Evolutionary conservation across 1,284 basidiomycete genomes (phyloP), one percentile per base, ranked within the genome.

Genomic region (Rhodotorula sp.): DNA sequence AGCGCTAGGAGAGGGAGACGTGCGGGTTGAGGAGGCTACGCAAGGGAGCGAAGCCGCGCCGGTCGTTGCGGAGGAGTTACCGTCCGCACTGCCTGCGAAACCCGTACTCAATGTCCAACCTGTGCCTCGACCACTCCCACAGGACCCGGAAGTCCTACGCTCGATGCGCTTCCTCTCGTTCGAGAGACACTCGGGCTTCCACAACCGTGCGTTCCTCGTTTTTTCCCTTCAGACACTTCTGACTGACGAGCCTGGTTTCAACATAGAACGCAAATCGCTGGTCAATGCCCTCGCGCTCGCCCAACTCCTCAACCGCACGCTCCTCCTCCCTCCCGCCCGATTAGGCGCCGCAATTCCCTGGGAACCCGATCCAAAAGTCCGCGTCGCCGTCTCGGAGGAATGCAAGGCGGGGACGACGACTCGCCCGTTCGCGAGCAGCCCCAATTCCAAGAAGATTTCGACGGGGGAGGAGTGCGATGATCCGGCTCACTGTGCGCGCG

Each of bases 101-200:
- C 28, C 16, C 10, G 13, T 15, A 2, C 20, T 68, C 18, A 71
- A 71, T 40, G 64, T 72, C 20, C 48, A 60, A n/a, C 67, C 70
- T 1, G 4, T 44, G 1, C 54, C 60, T 20, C 37, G 67, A 11
- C 54, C 47, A 10, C 64, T 62, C 20, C 59, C 64, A 1, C 34
- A 28, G 0, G 64, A 71, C 44, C 53, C 53, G 7, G 22, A 15
- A 11, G 30, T 57, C 15, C 34, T 34, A 18, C n/a, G 40, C 30
- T 22, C 46, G 48, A 58, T 40, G 60, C 34, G 56, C 44, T 73
- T 64, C 30, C 54, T 73, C 28, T 53, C 68, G 2, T 73, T 60
- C 59, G 66, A 73, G 47, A 66, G 61, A 53, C 71, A 73, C 47
- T 67, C 64, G 2, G 71, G 71, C 9, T 73, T 73, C 51, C 71